Base-by-base conservation (phyloP, 345 rosid genomes). In the Salix viminalis region DNA sequence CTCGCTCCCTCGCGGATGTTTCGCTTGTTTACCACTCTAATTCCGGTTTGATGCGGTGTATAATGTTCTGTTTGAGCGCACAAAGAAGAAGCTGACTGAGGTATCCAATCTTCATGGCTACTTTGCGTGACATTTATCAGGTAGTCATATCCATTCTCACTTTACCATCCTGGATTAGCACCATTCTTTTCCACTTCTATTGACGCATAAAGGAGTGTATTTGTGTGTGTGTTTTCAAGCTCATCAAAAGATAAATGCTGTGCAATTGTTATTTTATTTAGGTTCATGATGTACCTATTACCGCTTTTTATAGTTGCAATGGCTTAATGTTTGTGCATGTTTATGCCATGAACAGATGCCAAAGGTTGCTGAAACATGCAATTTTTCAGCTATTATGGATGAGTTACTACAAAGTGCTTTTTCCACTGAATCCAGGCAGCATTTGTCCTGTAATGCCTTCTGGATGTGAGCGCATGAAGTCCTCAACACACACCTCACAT, bases 21-120 rank as follows among this genome's bases (percentile, higher is more conserved):
- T 95, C n/a, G 99, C 71, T 75, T 93, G 58, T 95, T 95, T 69
- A 91, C 99, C 3, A 91, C 99, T 41, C 78, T 95, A 82, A 81
- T 93, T 60, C 88, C 88, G 99, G 65, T 95, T 95, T 71, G 97
- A 91, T 85, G 80, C 85, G 10, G 94, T 82, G 71, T 95, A 95
- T 75, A 89, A 90, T 81, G 88, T 89, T 69, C 77, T 93, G 67
- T 93, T 95, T 87, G 93, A 93, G 81, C 91, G 97, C 85, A 88
- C 93, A 1, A 91, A 90, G 87, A 91, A 85, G 88, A 93, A 90
- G 89, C 85, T 93, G 30, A 64, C 89, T 0, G 97, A 95, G 74
- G 74, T 93, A 85, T 66, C 81, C 89, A 89, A 89, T 85, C 93
- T 92, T 72, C 89, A 91, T 60, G 90, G 80, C 16, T 91, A 86